A percentile compares a stretch with the other conserved stretches of the same genome.
Conservation (phyloP, 257 asterid genomes). For the Solanum neorickii region DNA sequence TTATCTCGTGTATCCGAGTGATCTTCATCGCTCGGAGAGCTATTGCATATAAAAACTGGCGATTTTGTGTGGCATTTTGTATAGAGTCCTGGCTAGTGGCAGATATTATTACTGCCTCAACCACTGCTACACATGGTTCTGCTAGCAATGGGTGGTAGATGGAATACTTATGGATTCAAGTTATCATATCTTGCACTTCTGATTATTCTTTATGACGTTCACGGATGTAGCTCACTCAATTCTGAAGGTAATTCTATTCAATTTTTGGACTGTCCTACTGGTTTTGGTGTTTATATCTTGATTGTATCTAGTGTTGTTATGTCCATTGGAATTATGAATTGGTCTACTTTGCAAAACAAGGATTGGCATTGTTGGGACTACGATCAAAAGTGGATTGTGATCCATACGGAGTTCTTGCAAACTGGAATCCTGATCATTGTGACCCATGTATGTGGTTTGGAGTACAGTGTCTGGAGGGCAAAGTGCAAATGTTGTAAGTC, state of each 20-base stretch:
- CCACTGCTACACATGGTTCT: slow-evolving; percentile 29
- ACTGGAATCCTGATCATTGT: slow-evolving; percentile 58
- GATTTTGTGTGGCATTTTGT: slow-evolving; percentile 31
- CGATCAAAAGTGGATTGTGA: slow-evolving; percentile 48
- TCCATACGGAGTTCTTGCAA: slow-evolving; percentile 49
- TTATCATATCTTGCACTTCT: slow-evolving; percentile 29
- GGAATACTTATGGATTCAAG: slow-evolving; percentile 40
- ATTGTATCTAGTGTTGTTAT: background rate
- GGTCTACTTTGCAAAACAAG: slow-evolving; percentile 20
- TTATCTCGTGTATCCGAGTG: slow-evolving; percentile 27
- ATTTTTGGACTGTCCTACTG: background rate
- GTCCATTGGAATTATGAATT: background rate
- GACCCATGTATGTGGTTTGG: slow-evolving; percentile 87
- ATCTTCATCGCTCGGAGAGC: slow-evolving; percentile 46
- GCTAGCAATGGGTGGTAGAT: slow-evolving; percentile 56
- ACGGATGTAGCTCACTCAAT: slow-evolving; percentile 40
- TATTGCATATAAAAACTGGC: slow-evolving; percentile 47
- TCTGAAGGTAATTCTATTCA: slow-evolving; percentile 49
- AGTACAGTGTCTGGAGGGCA: slow-evolving; percentile 49
- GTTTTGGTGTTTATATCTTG: background rate
- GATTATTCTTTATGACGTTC: slow-evolving; percentile 30
- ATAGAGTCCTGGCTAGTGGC: slow-evolving; percentile 55
- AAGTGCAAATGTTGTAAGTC: slow-evolving; percentile 69
- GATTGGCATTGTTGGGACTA: slow-evolving; percentile 55
- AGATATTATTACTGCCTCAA: slow-evolving; percentile 41